Base-by-base conservation (phyloP, 768 basidiomycete genomes). In the Mycena alexandri region DNA sequence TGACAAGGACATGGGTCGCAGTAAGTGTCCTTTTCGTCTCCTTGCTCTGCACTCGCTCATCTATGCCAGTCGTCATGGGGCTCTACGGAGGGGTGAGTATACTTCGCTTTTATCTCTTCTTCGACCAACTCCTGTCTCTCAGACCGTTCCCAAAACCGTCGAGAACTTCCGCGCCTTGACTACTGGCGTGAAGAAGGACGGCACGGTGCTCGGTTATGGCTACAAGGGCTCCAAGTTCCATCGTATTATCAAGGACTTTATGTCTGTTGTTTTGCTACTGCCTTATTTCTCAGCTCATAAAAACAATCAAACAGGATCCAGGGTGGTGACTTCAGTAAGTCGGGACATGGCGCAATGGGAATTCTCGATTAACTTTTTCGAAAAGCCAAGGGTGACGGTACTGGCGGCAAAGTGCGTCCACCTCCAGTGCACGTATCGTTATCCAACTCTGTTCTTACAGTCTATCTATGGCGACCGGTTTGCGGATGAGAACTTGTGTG, bases 211-310 rank as follows among this genome's bases (percentile, higher is more conserved):
- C 53, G 95, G 91, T 19, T 97, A 86, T 75, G 96, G 96, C 12
- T 99, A 95, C 87, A 92, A 97, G 80, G 96, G 94, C 48, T 96
- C 95, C 67, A 91, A 90, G 72, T 99, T 99, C 89, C 97, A 99
- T 82, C 92, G 96, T 76, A 89, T 98, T 68, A 97, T 98, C 78
- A 93, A 94, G 80, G 84, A 93, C 74, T 97, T 97, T 81, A 97
- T 97, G 95, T 90, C 61, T 73, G 87, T 74, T 36, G 16, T 51
- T 41, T 46, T 44, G 41, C 48, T 43, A 21, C 25, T 56, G 8
- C 25, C 6, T 51, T 17, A 46, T 57, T 25, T n/a, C 36, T 38
- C 5, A 17, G 19, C 22, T 43, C 65, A 16, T 68, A 54, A n/a
- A 46, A 6, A 42, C 11, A 11, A n/a, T 24, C 17, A 34, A 34